Evolutionary conservation across 495 filamentous ascomycete genomes (phyloP).

Genomic region (Podospora anserina): DNA sequence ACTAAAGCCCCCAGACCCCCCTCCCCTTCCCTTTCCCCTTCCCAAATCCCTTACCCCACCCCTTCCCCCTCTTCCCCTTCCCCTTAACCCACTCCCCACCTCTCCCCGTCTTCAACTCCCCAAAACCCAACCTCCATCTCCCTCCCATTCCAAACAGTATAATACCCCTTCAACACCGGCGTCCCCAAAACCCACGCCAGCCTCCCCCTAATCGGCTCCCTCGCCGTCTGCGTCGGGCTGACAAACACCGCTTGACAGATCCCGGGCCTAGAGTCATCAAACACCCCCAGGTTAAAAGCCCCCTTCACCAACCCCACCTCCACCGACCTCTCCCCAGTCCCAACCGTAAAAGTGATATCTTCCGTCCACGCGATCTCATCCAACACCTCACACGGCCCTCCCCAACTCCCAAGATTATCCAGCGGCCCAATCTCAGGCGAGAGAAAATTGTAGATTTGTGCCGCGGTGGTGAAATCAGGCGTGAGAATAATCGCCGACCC

Average conservation of each 20-base stretch:
- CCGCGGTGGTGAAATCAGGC: conserved; percentile 23
- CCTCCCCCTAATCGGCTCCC: conserved; percentile 19
- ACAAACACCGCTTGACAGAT: conserved; percentile 27
- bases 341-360: conserved; percentile 23
- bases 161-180: conserved; percentile 25
- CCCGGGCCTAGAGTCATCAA: conserved; percentile 17
- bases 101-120: not conserved
- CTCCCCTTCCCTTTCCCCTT: not conserved
- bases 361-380: conserved; percentile 3
- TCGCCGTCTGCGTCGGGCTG: conserved; percentile 7
- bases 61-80: not conserved
- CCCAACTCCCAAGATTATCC: conserved; percentile 25
- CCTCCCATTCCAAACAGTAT: conserved; percentile 28
- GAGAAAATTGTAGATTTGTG: conserved; percentile 24
- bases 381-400: conserved; percentile 22
- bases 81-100: not conserved
- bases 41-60: not conserved
- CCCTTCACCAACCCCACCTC: conserved; percentile 21
- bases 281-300: conserved; percentile 27
- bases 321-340: conserved; percentile 2
- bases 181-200: conserved; percentile 28
- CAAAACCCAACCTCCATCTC: conserved; percentile 23
- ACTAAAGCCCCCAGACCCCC: not conserved
- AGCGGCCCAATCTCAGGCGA: conserved; percentile 24
- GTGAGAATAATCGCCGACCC: conserved; percentile 24